Percentiles rank a stretch among this genome's conserved stretches.
Evolutionary conservation across 129 eudicot genomes (phyloP).

Genomic region (Sambucus nigra): DNA sequence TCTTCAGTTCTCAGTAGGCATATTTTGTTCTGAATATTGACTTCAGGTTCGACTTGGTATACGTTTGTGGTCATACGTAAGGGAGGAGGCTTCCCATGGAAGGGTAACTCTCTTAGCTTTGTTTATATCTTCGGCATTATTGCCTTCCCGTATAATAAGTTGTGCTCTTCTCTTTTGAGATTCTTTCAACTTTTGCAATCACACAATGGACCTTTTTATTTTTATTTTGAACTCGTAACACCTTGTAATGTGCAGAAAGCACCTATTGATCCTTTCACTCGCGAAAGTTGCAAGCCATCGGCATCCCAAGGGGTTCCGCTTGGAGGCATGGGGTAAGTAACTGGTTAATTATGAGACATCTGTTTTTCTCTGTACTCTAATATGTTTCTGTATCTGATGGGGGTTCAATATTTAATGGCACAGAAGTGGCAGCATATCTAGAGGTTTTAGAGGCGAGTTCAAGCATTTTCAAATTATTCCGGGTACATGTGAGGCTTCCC

Average conservation of each 20-base stretch:
- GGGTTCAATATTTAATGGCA: constrained; percentile 2
- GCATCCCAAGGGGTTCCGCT: constrained; percentile 84
- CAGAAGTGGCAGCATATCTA: constrained; percentile 96
- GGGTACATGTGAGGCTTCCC: constrained; percentile 91
- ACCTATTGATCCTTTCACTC: constrained; percentile 90
- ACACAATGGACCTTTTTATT: too few relatives aligned
- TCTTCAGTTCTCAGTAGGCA: not conserved
- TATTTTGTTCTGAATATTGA: constrained; percentile 4
- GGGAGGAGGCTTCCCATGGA: constrained; percentile 99
- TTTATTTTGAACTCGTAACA: not conserved
- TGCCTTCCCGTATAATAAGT: not conserved
- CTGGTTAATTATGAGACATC: not conserved
- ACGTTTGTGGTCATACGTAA: constrained; percentile 82
- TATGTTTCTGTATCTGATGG: constrained; percentile 11
- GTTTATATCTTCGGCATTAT: not conserved
- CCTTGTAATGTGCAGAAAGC: constrained; percentile 53
- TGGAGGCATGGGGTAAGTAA: constrained; percentile 89
- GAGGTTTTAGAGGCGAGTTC: constrained; percentile 98
- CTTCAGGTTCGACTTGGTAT: constrained; percentile 78
- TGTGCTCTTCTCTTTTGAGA: not conserved
- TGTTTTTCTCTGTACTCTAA: not conserved
- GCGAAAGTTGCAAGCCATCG: constrained; percentile 58
- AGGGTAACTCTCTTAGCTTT: constrained; percentile 45
- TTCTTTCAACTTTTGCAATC: not conserved
- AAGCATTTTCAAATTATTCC: constrained; percentile 88